phyloP scores from a whole-genome alignment of 202 grass and related monocot genomes.

The Bolboschoenoplectus hybrid region DNA sequence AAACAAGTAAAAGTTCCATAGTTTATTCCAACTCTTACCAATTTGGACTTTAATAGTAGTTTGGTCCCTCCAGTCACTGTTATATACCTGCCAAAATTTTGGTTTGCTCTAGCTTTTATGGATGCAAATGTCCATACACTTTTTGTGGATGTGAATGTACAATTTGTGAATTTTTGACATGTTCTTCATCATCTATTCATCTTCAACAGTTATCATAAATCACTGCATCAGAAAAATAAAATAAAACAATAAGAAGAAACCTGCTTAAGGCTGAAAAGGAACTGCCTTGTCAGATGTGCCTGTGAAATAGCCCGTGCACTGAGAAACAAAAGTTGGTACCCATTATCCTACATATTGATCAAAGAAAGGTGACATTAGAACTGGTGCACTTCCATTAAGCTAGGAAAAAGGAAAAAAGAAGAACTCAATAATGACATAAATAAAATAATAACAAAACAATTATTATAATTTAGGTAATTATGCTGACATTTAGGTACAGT shows the following conservation, averaged over 20 bases:
- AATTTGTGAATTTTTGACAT: neutral
- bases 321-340: conserved; percentile 93
- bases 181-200: neutral
- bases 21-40: conserved; percentile 11
- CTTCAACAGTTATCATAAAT: neutral
- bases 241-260: conserved; percentile 39
- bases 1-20: neutral
- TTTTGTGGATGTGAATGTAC: conserved; percentile 25
- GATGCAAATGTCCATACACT: neutral
- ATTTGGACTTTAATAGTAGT: conserved; percentile 4
- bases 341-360: conserved; percentile 77
- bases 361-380: conserved; percentile 21
- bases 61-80: neutral
- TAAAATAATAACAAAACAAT: conserved; percentile 20
- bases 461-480: neutral
- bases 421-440: conserved; percentile 25
- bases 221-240: conserved; percentile 17
- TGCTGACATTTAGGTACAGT: neutral
- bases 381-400: neutral
- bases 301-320: conserved; percentile 98
- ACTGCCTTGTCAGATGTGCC: conserved; percentile 84
- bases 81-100: neutral
- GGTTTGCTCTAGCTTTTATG: neutral
- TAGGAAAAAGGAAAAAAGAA: conserved; percentile 3
- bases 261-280: conserved; percentile 97